Evolutionary conservation across 139 green algal species (phyloP), one percentile per base, ranked within the genome.

Genomic region (Zygnema circumcarinatum): DNA sequence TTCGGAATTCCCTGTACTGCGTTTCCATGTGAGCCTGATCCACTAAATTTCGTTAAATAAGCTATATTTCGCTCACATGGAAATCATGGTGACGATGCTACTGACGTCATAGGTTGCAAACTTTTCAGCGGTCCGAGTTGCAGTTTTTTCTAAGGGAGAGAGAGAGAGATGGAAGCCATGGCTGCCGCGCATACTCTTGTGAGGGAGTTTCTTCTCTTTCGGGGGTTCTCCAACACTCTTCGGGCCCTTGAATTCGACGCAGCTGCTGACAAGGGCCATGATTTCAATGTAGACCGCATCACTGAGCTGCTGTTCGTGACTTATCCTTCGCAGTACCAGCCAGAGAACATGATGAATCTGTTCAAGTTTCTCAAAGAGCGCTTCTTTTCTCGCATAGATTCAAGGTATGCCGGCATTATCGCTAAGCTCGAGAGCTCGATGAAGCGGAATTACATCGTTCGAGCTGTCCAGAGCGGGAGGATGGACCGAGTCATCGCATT

Each of bases 101-200:
- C n/a, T n/a, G n/a, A n/a, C n/a, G n/a, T n/a, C n/a, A n/a, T n/a
- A n/a, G n/a, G n/a, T n/a, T n/a, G n/a, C n/a, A n/a, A n/a, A n/a
- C n/a, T n/a, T n/a, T n/a, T n/a, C n/a, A n/a, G n/a, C n/a, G n/a
- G n/a, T n/a, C n/a, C n/a, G n/a, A n/a, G n/a, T n/a, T n/a, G n/a
- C n/a, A n/a, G n/a, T n/a, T n/a, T n/a, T n/a, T n/a, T n/a, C n/a
- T n/a, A n/a, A n/a, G n/a, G n/a, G n/a, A n/a, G n/a, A n/a, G n/a
- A n/a, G n/a, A n/a, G n/a, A n/a, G n/a, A n/a, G n/a, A 84, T 84
- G 76, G 76, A 84, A 39, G 38, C 76, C 38, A 84, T 84, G 76
- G 76, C 76, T 54, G 67, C 67, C 29, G 76, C 76, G 38, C 47
- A 84, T 36, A 31, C 39, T n/a, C 35, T 84, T 29, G 76, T 84